phyloP scores from a whole-genome alignment of 345 rosid genomes.

The Cardiospermum halicacabum region DNA sequence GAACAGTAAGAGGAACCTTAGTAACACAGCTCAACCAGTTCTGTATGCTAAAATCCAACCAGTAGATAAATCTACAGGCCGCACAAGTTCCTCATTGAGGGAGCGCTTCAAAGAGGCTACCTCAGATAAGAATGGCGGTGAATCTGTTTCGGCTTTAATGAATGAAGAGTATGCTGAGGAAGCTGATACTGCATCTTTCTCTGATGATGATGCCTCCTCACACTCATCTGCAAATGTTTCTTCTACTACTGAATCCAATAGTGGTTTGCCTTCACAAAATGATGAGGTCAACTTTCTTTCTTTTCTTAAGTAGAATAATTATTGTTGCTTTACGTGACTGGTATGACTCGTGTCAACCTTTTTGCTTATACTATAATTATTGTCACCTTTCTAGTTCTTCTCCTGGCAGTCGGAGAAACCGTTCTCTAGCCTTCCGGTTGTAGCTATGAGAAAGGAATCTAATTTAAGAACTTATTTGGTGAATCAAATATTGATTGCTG shows the following conservation, averaged over 20 bases:
- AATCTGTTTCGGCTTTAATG: constrained; percentile 73
- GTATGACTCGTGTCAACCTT: constrained; percentile 8
- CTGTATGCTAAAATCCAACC: constrained; percentile 60
- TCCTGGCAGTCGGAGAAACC: neutral
- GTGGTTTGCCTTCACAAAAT: constrained; percentile 38
- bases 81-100: constrained; percentile 34
- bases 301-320: neutral
- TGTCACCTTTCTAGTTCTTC: neutral
- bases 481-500: constrained; percentile 1
- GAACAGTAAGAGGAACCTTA: constrained; percentile 70
- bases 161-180: constrained; percentile 78
- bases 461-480: constrained; percentile 2
- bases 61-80: constrained; percentile 26
- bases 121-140: constrained; percentile 40
- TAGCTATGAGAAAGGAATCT: neutral
- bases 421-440: neutral
- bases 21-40: constrained; percentile 69
- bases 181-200: constrained; percentile 63
- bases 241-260: constrained; percentile 38
- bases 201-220: constrained; percentile 78
- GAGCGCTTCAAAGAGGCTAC: constrained; percentile 34
- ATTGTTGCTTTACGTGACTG: constrained; percentile 1
- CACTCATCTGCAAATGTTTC: constrained; percentile 66
- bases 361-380: neutral
- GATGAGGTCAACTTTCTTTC: constrained; percentile 38